Base-by-base conservation (phyloP, 768 basidiomycete species). In the Russula griseocarnosa region DNA sequence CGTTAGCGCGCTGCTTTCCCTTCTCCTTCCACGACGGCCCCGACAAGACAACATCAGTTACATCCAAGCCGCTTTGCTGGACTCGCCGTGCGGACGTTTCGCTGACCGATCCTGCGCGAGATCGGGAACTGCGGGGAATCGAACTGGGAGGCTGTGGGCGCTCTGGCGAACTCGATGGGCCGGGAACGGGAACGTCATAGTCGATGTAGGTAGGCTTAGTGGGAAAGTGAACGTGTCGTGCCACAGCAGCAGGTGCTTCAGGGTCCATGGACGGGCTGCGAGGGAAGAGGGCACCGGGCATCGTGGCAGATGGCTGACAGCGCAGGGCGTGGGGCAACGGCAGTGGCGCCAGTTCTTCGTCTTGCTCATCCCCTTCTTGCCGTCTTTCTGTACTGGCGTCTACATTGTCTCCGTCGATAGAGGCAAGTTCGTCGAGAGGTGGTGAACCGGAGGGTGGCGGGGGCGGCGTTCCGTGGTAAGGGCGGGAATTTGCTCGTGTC, bases 211-310 rank as follows among this genome's bases (percentile, higher is more conserved):
- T 59, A 9, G 55, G 44, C 18, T 34, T 32, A 9, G 42, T 38
- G 16, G 75, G 71, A 58, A 82, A 82, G 28, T 74, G 78, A n/a
- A 82, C 78, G 62, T 74, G 80, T 38, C 74, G 75, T 54, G 63
- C 72, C 26, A 70, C 69, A 36, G 44, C 51, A 20, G 51, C 26
- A 26, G 44, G 14, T 14, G 85, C 83, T 34, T 84, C 75, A 14
- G 84, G 76, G n/a, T 22, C 60, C 59, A 61, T 61, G 18, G 88
- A 88, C 0, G 83, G 80, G 0, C 90, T 89, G 10, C 88, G 84
- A 5, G 88, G 83, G 70, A 85, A 89, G 14, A 92, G 81, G 1
- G 90, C 82, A 9, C 90, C 90, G 24, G 90, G 90, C 90, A 92
- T 92, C 1, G 84, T 85, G 0, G 80, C 69, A 3, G 83, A 83